Conservation (phyloP, 116 monocot species). For the Iris pallida region DNA sequence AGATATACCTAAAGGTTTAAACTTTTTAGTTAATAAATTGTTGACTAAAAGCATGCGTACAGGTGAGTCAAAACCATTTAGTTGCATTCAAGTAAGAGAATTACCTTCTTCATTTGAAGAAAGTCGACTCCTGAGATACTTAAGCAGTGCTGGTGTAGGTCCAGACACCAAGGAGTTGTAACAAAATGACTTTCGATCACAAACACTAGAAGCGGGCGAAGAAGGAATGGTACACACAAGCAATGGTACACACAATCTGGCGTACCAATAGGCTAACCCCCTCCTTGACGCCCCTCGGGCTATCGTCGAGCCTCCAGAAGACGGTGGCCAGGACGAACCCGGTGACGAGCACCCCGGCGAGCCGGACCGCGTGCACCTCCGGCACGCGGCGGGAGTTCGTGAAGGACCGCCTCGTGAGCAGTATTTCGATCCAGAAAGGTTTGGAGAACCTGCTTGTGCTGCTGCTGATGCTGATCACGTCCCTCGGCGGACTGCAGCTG, state of each 20-base stretch:
- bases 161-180: slow-evolving; percentile 86
- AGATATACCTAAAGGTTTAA: neutral
- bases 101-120: slow-evolving; percentile 76
- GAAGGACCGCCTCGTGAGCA: neutral
- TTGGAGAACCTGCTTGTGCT: neutral
- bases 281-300: slow-evolving; percentile 53
- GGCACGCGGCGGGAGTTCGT: neutral
- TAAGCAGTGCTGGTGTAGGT: slow-evolving; percentile 74
- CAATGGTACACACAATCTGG: no score
- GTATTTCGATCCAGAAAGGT: neutral
- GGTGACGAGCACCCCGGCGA: neutral
- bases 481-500: slow-evolving; percentile 25
- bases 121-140: slow-evolving; percentile 68
- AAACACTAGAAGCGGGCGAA: slow-evolving; percentile 2
- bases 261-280: slow-evolving; percentile 75
- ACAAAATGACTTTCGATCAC: slow-evolving; percentile 9
- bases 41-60: neutral
- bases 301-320: no score
- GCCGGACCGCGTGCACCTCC: neutral
- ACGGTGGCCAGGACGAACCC: neutral
- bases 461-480: slow-evolving; percentile 1
- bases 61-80: slow-evolving; percentile 10
- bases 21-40: neutral
- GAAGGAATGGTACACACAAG: no score
- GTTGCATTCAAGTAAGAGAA: neutral